A percentile compares a stretch with the other conserved stretches of the same genome.
Evolutionary conservation across 805 yeast species (phyloP).

Genomic region (Candida tibetensis): DNA sequence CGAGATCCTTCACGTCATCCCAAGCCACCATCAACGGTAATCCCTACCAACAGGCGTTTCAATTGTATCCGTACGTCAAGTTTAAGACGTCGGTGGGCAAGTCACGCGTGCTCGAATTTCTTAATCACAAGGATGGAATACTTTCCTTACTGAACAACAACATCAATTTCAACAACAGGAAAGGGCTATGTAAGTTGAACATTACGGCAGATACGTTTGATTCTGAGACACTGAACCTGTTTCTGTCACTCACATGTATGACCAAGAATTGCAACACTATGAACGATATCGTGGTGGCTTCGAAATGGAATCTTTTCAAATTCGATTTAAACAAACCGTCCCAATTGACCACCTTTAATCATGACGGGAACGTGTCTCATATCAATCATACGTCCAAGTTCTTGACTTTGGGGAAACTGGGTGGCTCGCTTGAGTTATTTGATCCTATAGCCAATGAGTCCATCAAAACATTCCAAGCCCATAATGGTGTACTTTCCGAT

Average conservation of each 20-base stretch:
- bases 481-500: slow-evolving; percentile 59
- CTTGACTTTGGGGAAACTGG: slow-evolving; percentile 54
- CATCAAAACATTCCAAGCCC: slow-evolving; percentile 55
- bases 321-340: slow-evolving; percentile 34
- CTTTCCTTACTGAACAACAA: slow-evolving; percentile 30
- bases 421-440: slow-evolving; percentile 62
- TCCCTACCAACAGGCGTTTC: slow-evolving; percentile 18
- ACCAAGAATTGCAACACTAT: slow-evolving; percentile 28
- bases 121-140: slow-evolving; percentile 33
- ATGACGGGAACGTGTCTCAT: slow-evolving; percentile 43
- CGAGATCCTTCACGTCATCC: slow-evolving; percentile 31
- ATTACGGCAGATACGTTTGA: slow-evolving; percentile 12
- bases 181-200: slow-evolving; percentile 29
- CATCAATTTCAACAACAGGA: slow-evolving; percentile 33
- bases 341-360: slow-evolving; percentile 26
- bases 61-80: slow-evolving; percentile 35
- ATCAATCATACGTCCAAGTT: slow-evolving; percentile 48
- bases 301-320: slow-evolving; percentile 24
- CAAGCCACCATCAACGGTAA: slow-evolving; percentile 13
- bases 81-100: slow-evolving; percentile 23
- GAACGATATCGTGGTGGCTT: slow-evolving; percentile 30
- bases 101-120: slow-evolving; percentile 27
- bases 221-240: slow-evolving; percentile 11
- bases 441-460: slow-evolving; percentile 51
- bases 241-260: slow-evolving; percentile 29